phyloP scores from a whole-genome alignment of 108 stramenopile genomes.

The Skeletonema tropicum region DNA sequence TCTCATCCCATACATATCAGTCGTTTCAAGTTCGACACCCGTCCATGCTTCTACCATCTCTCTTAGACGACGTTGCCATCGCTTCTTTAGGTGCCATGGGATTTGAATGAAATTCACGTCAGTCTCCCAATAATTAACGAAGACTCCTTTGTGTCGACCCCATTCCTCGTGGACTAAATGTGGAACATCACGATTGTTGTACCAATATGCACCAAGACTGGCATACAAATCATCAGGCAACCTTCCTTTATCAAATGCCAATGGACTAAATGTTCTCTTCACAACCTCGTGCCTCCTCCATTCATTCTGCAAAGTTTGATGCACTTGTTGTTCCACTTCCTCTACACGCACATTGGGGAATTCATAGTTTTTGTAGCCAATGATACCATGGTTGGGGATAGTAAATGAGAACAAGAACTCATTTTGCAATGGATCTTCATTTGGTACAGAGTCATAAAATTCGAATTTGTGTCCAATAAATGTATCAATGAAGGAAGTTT shows the following conservation, averaged over 20 bases:
- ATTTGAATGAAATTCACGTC: slow-evolving; percentile 73
- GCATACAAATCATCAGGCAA: slow-evolving; percentile 68
- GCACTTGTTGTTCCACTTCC: slow-evolving; percentile 35
- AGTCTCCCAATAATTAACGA: slow-evolving; percentile 90
- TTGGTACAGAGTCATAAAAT: slow-evolving; percentile 37
- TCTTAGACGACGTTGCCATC: slow-evolving; percentile 71
- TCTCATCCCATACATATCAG: slow-evolving; percentile 92
- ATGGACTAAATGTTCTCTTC: slow-evolving; percentile 62
- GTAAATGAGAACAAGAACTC: slow-evolving; percentile 32
- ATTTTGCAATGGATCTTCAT: slow-evolving; percentile 27
- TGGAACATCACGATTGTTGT: slow-evolving; percentile 71
- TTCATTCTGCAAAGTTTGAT: slow-evolving; percentile 41
- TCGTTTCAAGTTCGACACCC: slow-evolving; percentile 80
- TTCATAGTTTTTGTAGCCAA: slow-evolving; percentile 49
- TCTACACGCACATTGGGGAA: slow-evolving; percentile 33
- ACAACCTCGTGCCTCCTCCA: slow-evolving; percentile 60
- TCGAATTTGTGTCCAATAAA: slow-evolving; percentile 73
- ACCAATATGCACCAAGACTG: slow-evolving; percentile 77
- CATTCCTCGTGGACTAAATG: slow-evolving; percentile 81
- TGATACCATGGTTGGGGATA: slow-evolving; percentile 32
- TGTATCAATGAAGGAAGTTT: slow-evolving; percentile 47
- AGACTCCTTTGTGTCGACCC: slow-evolving; percentile 72
- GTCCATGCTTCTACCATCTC: slow-evolving; percentile 79
- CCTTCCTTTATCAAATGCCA: slow-evolving; percentile 72
- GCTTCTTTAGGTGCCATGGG: slow-evolving; percentile 69